These are phyloP conservation scores for Tolypocladium paradoxum DNA, from an alignment of 2,329 filamentous ascomycete genomes.

Conservation along the genomic window DNA sequence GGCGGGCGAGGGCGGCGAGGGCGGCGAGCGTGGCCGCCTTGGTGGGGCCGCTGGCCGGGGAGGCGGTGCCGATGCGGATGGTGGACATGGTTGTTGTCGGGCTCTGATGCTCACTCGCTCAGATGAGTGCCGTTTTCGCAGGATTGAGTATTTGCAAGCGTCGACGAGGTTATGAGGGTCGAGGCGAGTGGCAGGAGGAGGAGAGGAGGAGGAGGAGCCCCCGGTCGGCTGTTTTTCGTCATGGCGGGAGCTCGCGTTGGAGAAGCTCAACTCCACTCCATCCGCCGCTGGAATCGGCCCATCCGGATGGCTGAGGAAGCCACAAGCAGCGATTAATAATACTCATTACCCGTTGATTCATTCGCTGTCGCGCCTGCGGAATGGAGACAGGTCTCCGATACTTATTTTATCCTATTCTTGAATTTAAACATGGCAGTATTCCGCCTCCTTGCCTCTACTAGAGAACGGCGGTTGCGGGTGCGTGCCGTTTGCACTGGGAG, in stretches of 20 bases:
- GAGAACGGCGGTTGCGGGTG: too few species aligned
- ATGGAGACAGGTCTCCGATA: background rate
- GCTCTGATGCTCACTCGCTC: background rate
- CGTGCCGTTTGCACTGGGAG: too few species aligned
- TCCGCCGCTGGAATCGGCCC: background rate
- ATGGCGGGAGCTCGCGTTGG: background rate
- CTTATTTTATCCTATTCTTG: too few species aligned
- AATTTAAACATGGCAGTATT: too few species aligned
- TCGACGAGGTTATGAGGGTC: background rate
- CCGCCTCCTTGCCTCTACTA: too few species aligned
- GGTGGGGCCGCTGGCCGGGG: conserved; percentile 39
- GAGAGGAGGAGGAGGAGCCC: background rate
- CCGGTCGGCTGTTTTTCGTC: background rate
- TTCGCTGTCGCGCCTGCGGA: background rate
- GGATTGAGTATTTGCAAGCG: background rate
- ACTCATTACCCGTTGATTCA: too few species aligned
- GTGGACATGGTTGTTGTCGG: conserved; percentile 11
- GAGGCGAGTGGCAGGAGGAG: background rate
- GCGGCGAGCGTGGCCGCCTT: conserved; percentile 52
- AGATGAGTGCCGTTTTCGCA: background rate
- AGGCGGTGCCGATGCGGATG: conserved; percentile 45
- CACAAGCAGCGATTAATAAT: background rate
- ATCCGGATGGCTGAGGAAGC: background rate
- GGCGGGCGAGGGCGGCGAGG: conserved; percentile 50
- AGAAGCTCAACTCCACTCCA: background rate